Evolutionary conservation across 768 basidiomycete species (phyloP), one percentile per base, ranked within the genome.

Genomic region (Dacryopinax spathularia): DNA sequence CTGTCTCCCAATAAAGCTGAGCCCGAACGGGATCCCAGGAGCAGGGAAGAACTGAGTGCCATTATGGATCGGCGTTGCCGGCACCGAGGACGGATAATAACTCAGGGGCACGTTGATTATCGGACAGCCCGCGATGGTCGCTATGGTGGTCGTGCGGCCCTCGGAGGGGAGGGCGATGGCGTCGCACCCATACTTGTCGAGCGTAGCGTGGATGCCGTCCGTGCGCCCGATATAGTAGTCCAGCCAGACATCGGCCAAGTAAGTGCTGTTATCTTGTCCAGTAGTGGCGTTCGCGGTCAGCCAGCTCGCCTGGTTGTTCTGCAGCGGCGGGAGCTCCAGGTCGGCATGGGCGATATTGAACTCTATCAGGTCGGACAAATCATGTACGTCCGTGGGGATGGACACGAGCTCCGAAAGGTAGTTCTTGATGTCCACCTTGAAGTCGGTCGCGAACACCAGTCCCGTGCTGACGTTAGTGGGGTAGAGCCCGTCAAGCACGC

Each of bases 311-410:
- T 60, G 73, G 67, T 62, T 80, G 72, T 29, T 84, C 70, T 2
- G 75, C 75, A 1, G 78, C 80, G 63, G 84, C 82, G 29, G 84
- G 48, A 56, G 48, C 48, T 56, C 48, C 13, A 81, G 74, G 4
- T 75, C 72, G 6, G 80, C 76, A 65, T 87, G 77, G 16, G 77
- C 76, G 31, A 77, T 73, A 67, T 87, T 78, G 71, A 85, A 86
- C 22, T 71, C 71, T 39, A 86, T 85, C 64, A 86, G 66, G 65
- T 84, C 82, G 2, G 79, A 81, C 1, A 86, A 76, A 36, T 56
- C 39, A n/a, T 20, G 43, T 10, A 20, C 43, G 9, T 29, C 48
- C 48, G 48, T 56, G 29, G 48, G 48, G 48, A 56, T 56, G 6
- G 3, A 3, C 48, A 56, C 25, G 5, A 56, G 48, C 48, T 56